phyloP scores from a whole-genome alignment of 2,329 filamentous ascomycete genomes.

The Beauveria asiatica region DNA sequence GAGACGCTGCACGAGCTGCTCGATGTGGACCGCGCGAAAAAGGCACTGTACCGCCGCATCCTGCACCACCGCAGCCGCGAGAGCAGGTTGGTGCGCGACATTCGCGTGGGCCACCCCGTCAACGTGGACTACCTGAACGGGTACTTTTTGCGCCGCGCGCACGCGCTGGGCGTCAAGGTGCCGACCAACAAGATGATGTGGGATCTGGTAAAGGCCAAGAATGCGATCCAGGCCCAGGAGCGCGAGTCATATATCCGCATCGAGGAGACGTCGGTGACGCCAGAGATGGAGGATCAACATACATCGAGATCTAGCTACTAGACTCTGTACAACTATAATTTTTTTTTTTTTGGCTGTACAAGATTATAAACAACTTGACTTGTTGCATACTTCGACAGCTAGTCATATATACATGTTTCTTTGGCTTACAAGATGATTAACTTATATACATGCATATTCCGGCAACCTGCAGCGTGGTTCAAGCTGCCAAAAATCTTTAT shows the following conservation, averaged over 20 bases:
- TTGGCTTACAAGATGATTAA: background rate
- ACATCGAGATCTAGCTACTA: constrained; percentile 11
- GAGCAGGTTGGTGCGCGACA: constrained; percentile 60
- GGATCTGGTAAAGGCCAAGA: constrained; percentile 65
- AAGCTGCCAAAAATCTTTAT: too few relatives aligned
- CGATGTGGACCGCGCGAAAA: constrained; percentile 52
- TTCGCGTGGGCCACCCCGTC: constrained; percentile 53
- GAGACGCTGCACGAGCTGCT: constrained; percentile 48
- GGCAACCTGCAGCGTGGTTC: too few relatives aligned
- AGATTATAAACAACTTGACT: background rate
- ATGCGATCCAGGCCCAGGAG: constrained; percentile 25
- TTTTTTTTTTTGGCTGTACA: background rate
- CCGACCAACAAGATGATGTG: constrained; percentile 66
- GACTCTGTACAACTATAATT: constrained; percentile 9
- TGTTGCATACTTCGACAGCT: background rate
- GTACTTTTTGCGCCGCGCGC: constrained; percentile 69
- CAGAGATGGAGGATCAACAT: constrained; percentile 18
- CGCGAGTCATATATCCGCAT: constrained; percentile 25
- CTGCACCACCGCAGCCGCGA: constrained; percentile 36
- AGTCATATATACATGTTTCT: background rate
- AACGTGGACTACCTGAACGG: constrained; percentile 84
- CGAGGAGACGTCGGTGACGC: constrained; percentile 25
- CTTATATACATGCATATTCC: background rate
- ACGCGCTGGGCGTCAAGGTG: constrained; percentile 62
- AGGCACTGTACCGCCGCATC: constrained; percentile 39